Base-by-base conservation (phyloP, 257 asterid species). In the Nyctanthes arbortristis region DNA sequence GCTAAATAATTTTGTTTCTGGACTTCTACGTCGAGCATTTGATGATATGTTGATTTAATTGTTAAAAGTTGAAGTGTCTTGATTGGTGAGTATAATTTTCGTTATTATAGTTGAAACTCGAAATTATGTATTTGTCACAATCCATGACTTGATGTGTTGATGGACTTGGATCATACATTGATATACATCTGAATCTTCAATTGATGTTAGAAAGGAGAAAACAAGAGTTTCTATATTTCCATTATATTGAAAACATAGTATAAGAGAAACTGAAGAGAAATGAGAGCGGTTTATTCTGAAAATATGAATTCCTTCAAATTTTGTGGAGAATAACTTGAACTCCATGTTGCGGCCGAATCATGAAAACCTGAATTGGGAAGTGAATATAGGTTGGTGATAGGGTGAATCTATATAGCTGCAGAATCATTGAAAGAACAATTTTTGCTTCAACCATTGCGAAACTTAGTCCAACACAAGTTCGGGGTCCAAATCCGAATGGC, bases 401-500 rank as follows among this genome's bases (percentile, higher is more conserved):
- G 0, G 75, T 47, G 57, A 89, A 69, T 47, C 45, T 73, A n/a
- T 75, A 87, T 0, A 78, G 84, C 66, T 84, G 90, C 62, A 89
- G 80, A 71, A 87, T 84, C 91, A 89, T 89, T 0, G 89, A 80
- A 28, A 89, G 82, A 0, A 75, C 85, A 39, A 84, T 65, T 69
- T 87, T 89, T 2, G 88, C 83, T 76, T 89, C 91, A 1, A 54
- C 65, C 7, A 75, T 80, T 0, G 95, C 89, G 43, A 89, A 89
- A 36, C 75, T 82, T 31, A 82, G 40, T 2, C 96, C 96, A 3
- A 87, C 77, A 57, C 95, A 89, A 62, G 88, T 84, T 78, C 96
- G 78, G 25, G 89, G 89, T 32, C 95, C 93, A 16, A 73, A 84
- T 11, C 96, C 92, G 40, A 89, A 89, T 10, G 95, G 95, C 73